Percentiles rank a stretch among this genome's conserved stretches.
Evolutionary conservation across 1,284 basidiomycete genomes (phyloP).

Genomic region (Sanguinoderma infundibulare): DNA sequence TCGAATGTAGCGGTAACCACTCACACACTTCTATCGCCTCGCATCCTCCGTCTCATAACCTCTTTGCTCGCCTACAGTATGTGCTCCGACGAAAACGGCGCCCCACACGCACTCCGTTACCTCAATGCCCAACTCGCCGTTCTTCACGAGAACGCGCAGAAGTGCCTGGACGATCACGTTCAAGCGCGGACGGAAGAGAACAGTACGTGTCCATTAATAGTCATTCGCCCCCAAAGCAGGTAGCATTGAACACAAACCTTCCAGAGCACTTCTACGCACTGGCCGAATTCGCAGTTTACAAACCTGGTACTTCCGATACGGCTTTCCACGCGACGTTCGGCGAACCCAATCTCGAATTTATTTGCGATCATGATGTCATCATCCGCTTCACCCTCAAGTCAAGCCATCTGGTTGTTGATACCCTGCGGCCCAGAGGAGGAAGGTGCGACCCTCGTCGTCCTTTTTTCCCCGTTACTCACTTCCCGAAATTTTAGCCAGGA

Average conservation of each 20-base stretch:
- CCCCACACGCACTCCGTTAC: slow-evolving; percentile 34
- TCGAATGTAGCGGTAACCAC: background rate
- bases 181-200: slow-evolving; percentile 14
- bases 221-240: background rate
- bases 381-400: slow-evolving; percentile 26
- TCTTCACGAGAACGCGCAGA: background rate
- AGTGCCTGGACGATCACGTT: slow-evolving; percentile 31
- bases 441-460: background rate
- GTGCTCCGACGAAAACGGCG: slow-evolving; percentile 38
- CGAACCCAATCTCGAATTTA: slow-evolving; percentile 30
- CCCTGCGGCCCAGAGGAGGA: background rate
- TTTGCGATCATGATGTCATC: slow-evolving; percentile 35
- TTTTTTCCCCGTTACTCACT: background rate
- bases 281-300: slow-evolving; percentile 14
- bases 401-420: slow-evolving; percentile 17
- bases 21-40: background rate
- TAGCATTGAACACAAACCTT: background rate
- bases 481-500: slow-evolving; percentile 1
- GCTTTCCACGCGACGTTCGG: slow-evolving; percentile 29
- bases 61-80: slow-evolving; percentile 15
- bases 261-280: slow-evolving; percentile 23
- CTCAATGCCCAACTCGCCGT: slow-evolving; percentile 14
- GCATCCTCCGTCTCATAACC: background rate
- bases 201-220: slow-evolving; percentile 1
- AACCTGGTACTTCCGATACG: slow-evolving; percentile 1